Base-by-base conservation (phyloP, 495 filamentous ascomycete species). In the Hamigera avellanea region DNA sequence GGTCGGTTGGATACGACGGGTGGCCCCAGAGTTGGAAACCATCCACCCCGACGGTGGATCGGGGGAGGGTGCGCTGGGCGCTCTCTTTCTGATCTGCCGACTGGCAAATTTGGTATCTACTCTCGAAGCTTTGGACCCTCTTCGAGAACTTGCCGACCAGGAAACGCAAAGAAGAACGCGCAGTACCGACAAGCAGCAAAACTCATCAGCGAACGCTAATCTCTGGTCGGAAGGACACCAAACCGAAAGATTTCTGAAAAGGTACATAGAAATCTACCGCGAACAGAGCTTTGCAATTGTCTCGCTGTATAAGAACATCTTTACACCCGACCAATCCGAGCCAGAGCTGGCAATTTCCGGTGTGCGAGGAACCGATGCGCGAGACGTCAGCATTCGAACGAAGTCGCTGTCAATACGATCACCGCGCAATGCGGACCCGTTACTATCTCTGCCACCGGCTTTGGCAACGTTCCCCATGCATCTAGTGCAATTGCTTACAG, bases 271-370 rank as follows among this genome's bases (percentile, higher is more conserved):
- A 56, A 93, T 96, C 19, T 96, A 95, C 60, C 81, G 93, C 35
- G 93, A 99, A 59, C 93, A 99, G 58, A 91, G 84, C 49, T 99
- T 99, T 50, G 82, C 81, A 8, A 93, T 95, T 40, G 73, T 96
- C 14, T 87, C 82, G 14, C 82, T 95, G 72, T 95, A 91, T 54
- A 81, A 77, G 42, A 84, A 75, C 46, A 91, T 96, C 31, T 96
- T 95, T 51, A 76, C 81, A 2, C 64, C 72, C 6, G 59, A 67
- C 29, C 47, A 58, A 44, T 53, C 59, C 23, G 54, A 62, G 18
- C 40, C 45, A 19, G 63, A 67, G 7, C 19, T 51, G 14, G 49
- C 65, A 19, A 27, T 48, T 10, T 32, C 58, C 2, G 57, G 56
- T 17, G 42, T 65, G 31, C 48, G 56, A 28, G 55, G 51, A 13